A percentile compares a stretch with the other conserved stretches of the same genome.
These are phyloP conservation scores for Starmerella vitae DNA, from an alignment of 805 yeast genomes.

Conservation along the genomic window DNA sequence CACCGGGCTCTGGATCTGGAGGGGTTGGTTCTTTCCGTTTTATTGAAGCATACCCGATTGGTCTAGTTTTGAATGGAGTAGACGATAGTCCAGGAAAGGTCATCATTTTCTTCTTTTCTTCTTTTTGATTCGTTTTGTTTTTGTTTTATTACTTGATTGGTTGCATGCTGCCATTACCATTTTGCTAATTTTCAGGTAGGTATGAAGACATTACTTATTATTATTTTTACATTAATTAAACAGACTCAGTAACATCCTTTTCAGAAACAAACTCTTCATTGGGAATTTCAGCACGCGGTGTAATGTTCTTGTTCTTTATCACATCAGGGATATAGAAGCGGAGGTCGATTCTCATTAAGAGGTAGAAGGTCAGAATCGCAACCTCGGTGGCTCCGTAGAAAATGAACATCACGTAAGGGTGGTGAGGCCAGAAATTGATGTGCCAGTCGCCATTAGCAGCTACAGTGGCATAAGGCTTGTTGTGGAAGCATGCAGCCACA, in stretches of 20 bases:
- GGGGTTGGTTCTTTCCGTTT: background rate
- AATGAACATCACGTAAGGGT: slow-evolving; percentile 50
- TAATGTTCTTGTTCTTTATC: no score
- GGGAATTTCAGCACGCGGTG: no score
- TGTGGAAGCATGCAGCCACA: slow-evolving; percentile 24
- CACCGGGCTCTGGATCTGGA: no score
- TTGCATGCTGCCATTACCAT: no score
- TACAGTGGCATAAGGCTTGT: slow-evolving; percentile 7
- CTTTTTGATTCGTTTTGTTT: no score
- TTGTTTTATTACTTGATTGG: no score
- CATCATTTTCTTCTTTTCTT: slow-evolving; percentile 1
- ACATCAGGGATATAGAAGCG: slow-evolving; percentile 69
- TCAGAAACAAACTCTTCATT: no score
- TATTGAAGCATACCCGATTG: background rate
- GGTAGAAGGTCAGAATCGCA: slow-evolving; percentile 41
- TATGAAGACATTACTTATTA: no score
- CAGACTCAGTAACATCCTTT: no score
- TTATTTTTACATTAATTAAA: no score
- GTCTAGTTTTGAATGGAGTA: background rate
- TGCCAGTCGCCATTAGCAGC: no score
- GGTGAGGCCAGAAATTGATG: slow-evolving; percentile 33
- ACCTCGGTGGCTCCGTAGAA: slow-evolving; percentile 58
- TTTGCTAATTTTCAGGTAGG: no score
- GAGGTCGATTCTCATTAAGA: slow-evolving; percentile 58
- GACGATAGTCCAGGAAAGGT: slow-evolving; percentile 1